Evolutionary conservation across 805 yeast genomes (phyloP), one percentile per base, ranked within the genome.

Genomic region (Starmerella bacillaris): DNA sequence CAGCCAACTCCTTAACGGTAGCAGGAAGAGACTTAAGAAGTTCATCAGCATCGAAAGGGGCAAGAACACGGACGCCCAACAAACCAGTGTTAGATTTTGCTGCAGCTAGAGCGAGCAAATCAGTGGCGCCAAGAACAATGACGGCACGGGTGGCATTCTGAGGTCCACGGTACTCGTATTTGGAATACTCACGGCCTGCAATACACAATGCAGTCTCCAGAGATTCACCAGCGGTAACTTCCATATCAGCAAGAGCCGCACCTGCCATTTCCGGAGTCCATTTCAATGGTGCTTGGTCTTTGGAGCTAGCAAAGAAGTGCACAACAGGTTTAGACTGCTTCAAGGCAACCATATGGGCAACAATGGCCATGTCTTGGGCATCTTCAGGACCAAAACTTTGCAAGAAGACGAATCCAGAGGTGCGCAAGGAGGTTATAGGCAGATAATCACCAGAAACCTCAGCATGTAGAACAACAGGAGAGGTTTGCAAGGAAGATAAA

Each of bases 351-450:
- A 70, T 57, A 46, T 71, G 68, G 2, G 92, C 70, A 18, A 72
- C 66, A 30, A 68, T 55, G 4, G 78, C 63, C 41, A 68, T 62
- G 34, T 64, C 64, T 30, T 61, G 55, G 7, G 75, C 61, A 41
- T 75, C 80, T 21, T 59, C 51, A 4, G 65, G 52, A 26, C 62
- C 57, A 47, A 69, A 72, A n/a, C 94, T 78, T 37, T 83, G 66
- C 42, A 84, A 54, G 18, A 76, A 61, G 5, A 72, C 66, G 45
- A 64, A 67, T 12, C 72, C 71, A 27, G 76, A 60, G 53, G 79
- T 86, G 51, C 84, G 72, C 45, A 78, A 61, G 5, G 80, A 67
- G n/a, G 86, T 61, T 19, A 80, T 67, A 12, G 68, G 59, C 19
- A 78, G 70, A 56, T 63, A 79, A 53, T 83, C 94, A 42, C 65